Evolutionary conservation across 1,139 yeast species (phyloP), one percentile per base, ranked within the genome.

Genomic region (Waltiozyma solani): DNA sequence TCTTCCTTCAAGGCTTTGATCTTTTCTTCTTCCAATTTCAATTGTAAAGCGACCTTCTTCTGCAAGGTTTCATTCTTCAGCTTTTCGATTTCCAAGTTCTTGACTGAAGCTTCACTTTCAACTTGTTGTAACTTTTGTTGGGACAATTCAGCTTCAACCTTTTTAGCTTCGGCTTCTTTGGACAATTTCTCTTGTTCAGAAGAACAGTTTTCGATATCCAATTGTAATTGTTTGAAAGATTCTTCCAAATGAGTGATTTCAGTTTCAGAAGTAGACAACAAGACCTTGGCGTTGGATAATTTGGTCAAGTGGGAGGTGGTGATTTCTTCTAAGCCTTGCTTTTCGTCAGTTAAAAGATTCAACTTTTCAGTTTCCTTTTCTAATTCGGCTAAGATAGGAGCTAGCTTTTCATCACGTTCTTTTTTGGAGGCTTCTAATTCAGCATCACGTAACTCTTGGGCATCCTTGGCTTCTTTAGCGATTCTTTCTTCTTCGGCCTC

Each of bases 31-130:
- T 52, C 54, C 36, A 52, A 38, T 40, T 49, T 50, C 21, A 52
- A 27, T 36, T 51, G 45, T 13, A 52, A 34, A 21, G 35, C 37
- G 21, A 50, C 39, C 34, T 43, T 46, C 37, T 55, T 60, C 37
- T 54, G 54, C 37, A 59, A 66, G 35, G 56, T 54, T 33, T 62
- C 33, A 21, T 51, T 47, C 38, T 50, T 49, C 40, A 47, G 47
- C 32, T 51, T 45, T 19, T 47, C 52, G 35, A 51, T 37, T 36
- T 50, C 49, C 12, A 53, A 46, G 39, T 50, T 48, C 37, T 51
- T 47, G 25, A 46, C 41, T 19, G 44, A 40, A 27, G 53, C 51
- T 35, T 48, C 47, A 32, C 51, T 49, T 39, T 49, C 51, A 19
- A 47, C 23, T 36, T 51, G 54, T 20, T 46, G 37, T 18, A 52